phyloP scores from a whole-genome alignment of 176 grass and related monocot species.

The Rhynchospora breviuscula region DNA sequence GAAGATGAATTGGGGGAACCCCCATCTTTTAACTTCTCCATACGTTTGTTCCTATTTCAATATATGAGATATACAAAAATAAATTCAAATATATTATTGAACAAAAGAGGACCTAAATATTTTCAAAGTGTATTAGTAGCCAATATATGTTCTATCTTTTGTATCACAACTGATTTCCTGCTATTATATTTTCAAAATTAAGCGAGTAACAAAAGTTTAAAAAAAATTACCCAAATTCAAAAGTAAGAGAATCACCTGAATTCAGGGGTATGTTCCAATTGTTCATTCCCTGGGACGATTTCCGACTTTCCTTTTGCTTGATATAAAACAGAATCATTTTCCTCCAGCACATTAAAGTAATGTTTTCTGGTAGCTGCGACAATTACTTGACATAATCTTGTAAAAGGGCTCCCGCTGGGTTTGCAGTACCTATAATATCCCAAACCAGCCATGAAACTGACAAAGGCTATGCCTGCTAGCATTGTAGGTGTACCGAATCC shows the following conservation, averaged over 20 bases:
- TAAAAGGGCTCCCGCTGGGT: constrained; percentile 77
- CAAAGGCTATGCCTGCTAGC: constrained; percentile 58
- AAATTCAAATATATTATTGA: neutral
- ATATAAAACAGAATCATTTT: constrained; percentile 69
- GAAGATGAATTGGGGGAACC: neutral
- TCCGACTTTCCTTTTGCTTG: constrained; percentile 49
- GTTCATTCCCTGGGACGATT: constrained; percentile 56
- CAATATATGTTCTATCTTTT: neutral
- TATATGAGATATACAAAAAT: neutral
- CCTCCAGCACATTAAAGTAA: constrained; percentile 35
- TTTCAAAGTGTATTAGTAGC: too few relatives aligned
- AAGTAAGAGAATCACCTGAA: constrained; percentile 42
- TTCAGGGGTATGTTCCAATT: constrained; percentile 56
- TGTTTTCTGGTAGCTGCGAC: constrained; percentile 55
- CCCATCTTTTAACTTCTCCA: neutral
- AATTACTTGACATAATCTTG: constrained; percentile 74
- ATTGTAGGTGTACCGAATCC: constrained; percentile 71
- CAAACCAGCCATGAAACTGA: constrained; percentile 70
- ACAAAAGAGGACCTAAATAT: too few relatives aligned
- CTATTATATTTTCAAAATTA: neutral
- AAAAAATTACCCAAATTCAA: constrained; percentile 14
- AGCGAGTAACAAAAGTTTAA: neutral
- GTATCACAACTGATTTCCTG: neutral
- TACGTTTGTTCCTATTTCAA: neutral
- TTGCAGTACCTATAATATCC: constrained; percentile 65